These are phyloP conservation scores for Lagenaria siceraria DNA, from an alignment of 306 rosid genomes.

Conservation along the genomic window DNA sequence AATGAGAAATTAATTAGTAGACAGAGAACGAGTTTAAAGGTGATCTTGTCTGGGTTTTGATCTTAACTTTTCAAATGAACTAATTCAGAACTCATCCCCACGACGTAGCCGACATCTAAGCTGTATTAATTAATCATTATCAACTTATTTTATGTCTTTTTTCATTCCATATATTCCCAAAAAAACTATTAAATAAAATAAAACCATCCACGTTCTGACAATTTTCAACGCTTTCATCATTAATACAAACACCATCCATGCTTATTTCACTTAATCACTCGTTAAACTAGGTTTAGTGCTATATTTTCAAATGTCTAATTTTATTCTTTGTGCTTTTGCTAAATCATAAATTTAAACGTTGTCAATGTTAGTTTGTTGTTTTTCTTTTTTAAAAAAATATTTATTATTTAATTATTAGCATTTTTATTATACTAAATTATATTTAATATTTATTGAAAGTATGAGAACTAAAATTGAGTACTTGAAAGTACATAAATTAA, in stretches of 20 bases:
- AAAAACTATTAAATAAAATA: background rate
- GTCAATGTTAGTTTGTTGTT: too few species aligned
- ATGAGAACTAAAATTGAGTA: too few species aligned
- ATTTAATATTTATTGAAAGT: too few species aligned
- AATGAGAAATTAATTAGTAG: background rate
- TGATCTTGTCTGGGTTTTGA: background rate
- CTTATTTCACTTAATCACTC: background rate
- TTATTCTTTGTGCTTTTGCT: too few species aligned
- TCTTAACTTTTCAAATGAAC: background rate
- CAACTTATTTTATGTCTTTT: background rate
- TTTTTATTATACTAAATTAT: too few species aligned
- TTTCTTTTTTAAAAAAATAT: too few species aligned
- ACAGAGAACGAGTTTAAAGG: background rate
- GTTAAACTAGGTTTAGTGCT: too few species aligned
- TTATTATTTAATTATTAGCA: too few species aligned
- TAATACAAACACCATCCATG: background rate
- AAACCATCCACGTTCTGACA: background rate
- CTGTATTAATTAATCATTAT: background rate
- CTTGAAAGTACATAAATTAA: too few species aligned
- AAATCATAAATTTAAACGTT: too few species aligned
- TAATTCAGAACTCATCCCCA: background rate
- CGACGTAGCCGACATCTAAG: background rate
- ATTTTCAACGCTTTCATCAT: background rate
- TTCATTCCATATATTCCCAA: conserved; percentile 1
- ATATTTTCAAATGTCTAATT: too few species aligned